These are phyloP conservation scores for Bipolaris cookei DNA, from an alignment of 2,329 filamentous ascomycete genomes.

Conservation along the genomic window DNA sequence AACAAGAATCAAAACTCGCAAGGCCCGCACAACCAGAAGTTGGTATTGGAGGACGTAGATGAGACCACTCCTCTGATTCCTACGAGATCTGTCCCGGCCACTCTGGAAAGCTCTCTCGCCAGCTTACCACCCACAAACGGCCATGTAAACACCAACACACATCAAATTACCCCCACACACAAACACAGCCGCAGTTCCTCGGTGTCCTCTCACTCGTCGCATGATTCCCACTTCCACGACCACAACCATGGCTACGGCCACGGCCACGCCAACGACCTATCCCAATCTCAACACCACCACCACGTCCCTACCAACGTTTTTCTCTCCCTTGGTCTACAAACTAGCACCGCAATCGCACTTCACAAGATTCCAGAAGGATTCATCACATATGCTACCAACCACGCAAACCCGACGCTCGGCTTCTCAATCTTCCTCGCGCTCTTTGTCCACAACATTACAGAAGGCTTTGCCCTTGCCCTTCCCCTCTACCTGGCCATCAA, in stretches of 20 bases:
- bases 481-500: conserved; percentile 90
- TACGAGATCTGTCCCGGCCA: conserved; percentile 33
- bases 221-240: conserved; percentile 6
- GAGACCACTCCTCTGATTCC: conserved; percentile 32
- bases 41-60: conserved; percentile 39
- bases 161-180: conserved; percentile 6
- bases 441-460: conserved; percentile 97
- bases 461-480: conserved; percentile 92
- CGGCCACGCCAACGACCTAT: conserved; percentile 10
- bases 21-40: conserved; percentile 36
- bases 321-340: conserved; percentile 92
- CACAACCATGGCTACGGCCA: conserved; percentile 7
- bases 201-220: conserved; percentile 8
- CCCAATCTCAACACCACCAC: conserved; percentile 76
- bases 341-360: conserved; percentile 89
- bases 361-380: conserved; percentile 91
- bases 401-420: conserved; percentile 87
- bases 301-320: conserved; percentile 95
- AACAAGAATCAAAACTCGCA: conserved; percentile 34
- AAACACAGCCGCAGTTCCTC: conserved; percentile 26
- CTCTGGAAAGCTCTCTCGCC: conserved; percentile 31
- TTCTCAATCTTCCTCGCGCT: conserved; percentile 93
- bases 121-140: conserved; percentile 24
- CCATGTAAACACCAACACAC: conserved; percentile 9
- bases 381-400: conserved; percentile 96